Conservation (phyloP, 495 filamentous ascomycete genomes). For the Aspergillus carlsbadensis region DNA sequence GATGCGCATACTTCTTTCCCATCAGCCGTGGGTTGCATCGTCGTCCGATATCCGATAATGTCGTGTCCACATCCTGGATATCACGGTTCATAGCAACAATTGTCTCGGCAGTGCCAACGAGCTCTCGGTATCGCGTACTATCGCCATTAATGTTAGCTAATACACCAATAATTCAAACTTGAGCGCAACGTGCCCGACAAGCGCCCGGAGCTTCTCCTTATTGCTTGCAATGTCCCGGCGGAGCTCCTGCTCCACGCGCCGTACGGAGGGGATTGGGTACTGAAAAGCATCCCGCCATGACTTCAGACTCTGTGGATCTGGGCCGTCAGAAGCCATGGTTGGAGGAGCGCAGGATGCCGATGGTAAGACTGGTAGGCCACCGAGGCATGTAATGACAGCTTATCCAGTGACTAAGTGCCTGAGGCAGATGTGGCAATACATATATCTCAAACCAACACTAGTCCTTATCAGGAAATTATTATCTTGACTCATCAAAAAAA, state of each 20-base stretch:
- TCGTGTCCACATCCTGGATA: slow-evolving; percentile 70
- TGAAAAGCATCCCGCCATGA: slow-evolving; percentile 70
- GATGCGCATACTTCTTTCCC: slow-evolving; percentile 63
- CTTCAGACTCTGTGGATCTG: slow-evolving; percentile 57
- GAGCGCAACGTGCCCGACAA: slow-evolving; percentile 68
- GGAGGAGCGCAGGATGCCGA: background rate
- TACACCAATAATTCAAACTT: background rate
- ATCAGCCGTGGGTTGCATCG: slow-evolving; percentile 74
- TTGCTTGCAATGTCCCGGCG: slow-evolving; percentile 72
- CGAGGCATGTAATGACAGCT: slow-evolving; percentile 4
- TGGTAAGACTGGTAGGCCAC: background rate
- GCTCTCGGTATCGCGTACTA: slow-evolving; percentile 85
- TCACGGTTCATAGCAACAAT: slow-evolving; percentile 85
- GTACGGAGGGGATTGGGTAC: slow-evolving; percentile 62
- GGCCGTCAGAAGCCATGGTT: slow-evolving; percentile 56
- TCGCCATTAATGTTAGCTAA: slow-evolving; percentile 13
- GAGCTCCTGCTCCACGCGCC: slow-evolving; percentile 62
- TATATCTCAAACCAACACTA: no score
- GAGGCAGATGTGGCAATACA: no score
- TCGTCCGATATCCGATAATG: slow-evolving; percentile 68
- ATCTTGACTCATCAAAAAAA: slow-evolving; percentile 17
- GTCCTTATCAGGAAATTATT: background rate
- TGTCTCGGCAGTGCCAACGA: slow-evolving; percentile 87
- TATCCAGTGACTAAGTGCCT: slow-evolving; percentile 26
- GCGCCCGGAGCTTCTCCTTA: slow-evolving; percentile 80